Evolutionary conservation across 305 asterid species (phyloP).

Genomic region (Fraxinus sp.): DNA sequence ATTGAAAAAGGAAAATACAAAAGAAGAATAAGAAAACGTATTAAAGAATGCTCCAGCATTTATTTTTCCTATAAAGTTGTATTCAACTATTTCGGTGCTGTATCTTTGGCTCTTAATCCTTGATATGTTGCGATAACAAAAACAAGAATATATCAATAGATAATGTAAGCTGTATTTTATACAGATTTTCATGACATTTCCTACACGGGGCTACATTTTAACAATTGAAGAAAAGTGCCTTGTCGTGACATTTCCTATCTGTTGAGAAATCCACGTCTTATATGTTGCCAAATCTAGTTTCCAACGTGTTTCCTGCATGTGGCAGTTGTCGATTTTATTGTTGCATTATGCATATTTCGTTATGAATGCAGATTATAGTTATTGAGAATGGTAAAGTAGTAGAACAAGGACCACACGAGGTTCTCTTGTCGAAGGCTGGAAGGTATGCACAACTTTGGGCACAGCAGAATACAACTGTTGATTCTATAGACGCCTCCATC

Average conservation of each 20-base stretch:
- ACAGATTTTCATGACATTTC: background rate
- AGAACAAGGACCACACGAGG: constrained; percentile 94
- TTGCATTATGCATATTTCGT: background rate
- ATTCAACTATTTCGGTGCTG: background rate
- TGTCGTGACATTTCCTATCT: background rate
- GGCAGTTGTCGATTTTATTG: background rate
- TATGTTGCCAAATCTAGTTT: background rate
- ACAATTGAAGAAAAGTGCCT: background rate
- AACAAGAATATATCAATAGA: background rate
- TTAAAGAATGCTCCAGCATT: background rate
- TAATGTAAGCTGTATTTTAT: background rate
- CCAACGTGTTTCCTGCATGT: background rate
- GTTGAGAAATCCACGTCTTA: background rate
- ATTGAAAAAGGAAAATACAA: background rate
- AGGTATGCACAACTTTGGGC: constrained; percentile 94
- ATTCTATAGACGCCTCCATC: constrained; percentile 66
- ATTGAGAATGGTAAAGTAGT: constrained; percentile 89
- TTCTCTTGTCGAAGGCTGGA: constrained; percentile 69
- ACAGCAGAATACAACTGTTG: constrained; percentile 81
- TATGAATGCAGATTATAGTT: constrained; percentile 69
- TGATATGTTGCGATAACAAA: background rate
- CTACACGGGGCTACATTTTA: background rate
- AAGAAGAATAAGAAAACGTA: background rate
- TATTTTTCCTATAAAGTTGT: background rate
- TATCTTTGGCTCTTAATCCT: background rate